A percentile compares a stretch with the other conserved stretches of the same genome.
Conservation (phyloP, 352 stramenopile genomes). For the Thalassiosira delicatula region DNA sequence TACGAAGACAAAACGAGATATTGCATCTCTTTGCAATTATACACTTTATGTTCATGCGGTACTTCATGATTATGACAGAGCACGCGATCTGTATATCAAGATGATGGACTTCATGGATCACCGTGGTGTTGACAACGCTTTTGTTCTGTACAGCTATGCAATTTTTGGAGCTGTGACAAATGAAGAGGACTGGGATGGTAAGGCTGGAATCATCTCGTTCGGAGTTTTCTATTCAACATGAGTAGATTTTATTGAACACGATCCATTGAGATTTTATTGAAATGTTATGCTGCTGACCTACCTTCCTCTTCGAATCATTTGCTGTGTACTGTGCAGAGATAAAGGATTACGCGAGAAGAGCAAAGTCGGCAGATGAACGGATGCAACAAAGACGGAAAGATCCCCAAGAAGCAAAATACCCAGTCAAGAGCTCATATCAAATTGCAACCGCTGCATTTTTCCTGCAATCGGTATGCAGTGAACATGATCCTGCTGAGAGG, state of each 20-base stretch:
- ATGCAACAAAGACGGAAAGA: slow-evolving; percentile 27
- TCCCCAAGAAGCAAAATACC: slow-evolving; percentile 12
- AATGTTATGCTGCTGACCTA: not conserved
- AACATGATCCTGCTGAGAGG: slow-evolving; percentile 46
- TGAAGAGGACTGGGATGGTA: slow-evolving; percentile 67
- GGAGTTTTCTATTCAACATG: too few relatives aligned
- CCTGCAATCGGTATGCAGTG: slow-evolving; percentile 36
- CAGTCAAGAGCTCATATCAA: slow-evolving; percentile 50
- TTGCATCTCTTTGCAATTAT: slow-evolving; percentile 74
- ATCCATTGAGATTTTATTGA: not conserved
- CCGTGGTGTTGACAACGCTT: slow-evolving; percentile 73
- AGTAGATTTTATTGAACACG: too few relatives aligned
- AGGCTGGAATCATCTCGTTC: too few relatives aligned
- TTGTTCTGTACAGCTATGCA: slow-evolving; percentile 73
- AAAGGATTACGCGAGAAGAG: slow-evolving; percentile 66
- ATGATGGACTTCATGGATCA: slow-evolving; percentile 70
- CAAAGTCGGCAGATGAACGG: slow-evolving; percentile 52
- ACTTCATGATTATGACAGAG: slow-evolving; percentile 70
- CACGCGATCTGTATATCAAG: slow-evolving; percentile 60
- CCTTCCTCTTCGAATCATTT: not conserved
- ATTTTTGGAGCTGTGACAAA: slow-evolving; percentile 68
- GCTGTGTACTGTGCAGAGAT: slow-evolving; percentile 50
- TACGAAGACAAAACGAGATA: slow-evolving; percentile 62
- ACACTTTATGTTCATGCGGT: slow-evolving; percentile 74
- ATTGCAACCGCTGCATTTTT: slow-evolving; percentile 64